Conservation (phyloP, 78 protist species). For the Cavenderia fasciculata region DNA sequence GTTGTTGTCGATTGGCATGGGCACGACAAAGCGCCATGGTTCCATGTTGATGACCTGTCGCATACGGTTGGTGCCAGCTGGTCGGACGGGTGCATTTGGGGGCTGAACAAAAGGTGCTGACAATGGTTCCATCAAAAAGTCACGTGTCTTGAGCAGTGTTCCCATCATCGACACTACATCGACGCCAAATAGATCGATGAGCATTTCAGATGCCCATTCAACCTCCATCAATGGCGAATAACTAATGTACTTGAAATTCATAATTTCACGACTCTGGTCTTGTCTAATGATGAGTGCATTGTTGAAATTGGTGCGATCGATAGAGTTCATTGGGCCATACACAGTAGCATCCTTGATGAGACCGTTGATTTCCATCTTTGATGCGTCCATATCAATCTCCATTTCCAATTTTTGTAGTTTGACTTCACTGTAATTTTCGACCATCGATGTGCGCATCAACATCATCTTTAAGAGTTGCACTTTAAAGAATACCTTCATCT, state of each 20-base stretch:
- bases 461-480: background rate
- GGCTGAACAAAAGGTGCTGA: slow-evolving; percentile 13
- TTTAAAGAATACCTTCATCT: no score
- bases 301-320: background rate
- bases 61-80: background rate
- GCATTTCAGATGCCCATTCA: slow-evolving; percentile 32
- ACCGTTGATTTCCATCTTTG: slow-evolving; percentile 17
- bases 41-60: slow-evolving; percentile 41
- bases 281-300: no score
- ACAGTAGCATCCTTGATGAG: background rate
- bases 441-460: background rate
- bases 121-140: slow-evolving; percentile 69
- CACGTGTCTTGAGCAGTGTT: slow-evolving; percentile 11
- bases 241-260: slow-evolving; percentile 34
- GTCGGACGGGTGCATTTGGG: background rate
- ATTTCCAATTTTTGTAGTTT: background rate
- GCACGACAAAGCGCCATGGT: slow-evolving; percentile 42
- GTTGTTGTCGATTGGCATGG: no score
- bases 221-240: background rate
- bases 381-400: background rate
- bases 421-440: no score
- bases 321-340: background rate
- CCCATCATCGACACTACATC: slow-evolving; percentile 27
- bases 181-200: slow-evolving; percentile 1
- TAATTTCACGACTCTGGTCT: no score